These are phyloP conservation scores for Termitomyces sp. DNA, from an alignment of 768 basidiomycete species.

Conservation along the genomic window DNA sequence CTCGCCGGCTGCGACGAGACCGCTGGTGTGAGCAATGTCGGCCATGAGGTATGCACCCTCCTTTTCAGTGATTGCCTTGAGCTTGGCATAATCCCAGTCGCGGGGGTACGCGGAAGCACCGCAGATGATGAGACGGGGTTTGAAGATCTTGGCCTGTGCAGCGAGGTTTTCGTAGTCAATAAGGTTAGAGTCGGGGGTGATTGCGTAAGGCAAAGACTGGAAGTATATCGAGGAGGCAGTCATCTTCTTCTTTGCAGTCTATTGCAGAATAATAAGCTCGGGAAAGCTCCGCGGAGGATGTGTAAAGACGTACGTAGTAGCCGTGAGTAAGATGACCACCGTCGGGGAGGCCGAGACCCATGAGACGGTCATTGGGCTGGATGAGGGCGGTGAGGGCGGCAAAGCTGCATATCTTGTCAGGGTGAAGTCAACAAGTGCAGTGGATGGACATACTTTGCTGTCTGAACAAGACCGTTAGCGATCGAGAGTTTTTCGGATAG, in stretches of 20 bases:
- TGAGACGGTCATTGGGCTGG: constrained; percentile 95
- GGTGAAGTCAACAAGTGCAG: background rate
- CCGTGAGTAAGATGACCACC: constrained; percentile 98
- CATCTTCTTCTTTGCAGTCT: constrained; percentile 99
- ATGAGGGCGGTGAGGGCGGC: constrained; percentile 94
- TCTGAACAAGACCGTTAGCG: constrained; percentile 34
- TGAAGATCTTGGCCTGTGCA: constrained; percentile 89
- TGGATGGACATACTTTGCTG: constrained; percentile 68
- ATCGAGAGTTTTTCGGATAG: background rate
- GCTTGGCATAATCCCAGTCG: constrained; percentile 90
- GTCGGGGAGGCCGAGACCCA: constrained; percentile 98
- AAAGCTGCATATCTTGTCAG: constrained; percentile 52
- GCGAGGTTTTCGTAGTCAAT: constrained; percentile 84
- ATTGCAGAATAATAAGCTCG: constrained; percentile 2
- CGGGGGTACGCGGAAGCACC: constrained; percentile 98
- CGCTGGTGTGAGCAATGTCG: constrained; percentile 97
- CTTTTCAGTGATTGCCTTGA: constrained; percentile 77
- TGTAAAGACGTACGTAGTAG: constrained; percentile 65
- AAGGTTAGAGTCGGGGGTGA: constrained; percentile 77
- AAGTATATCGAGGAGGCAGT: constrained; percentile 99
- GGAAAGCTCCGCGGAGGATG: constrained; percentile 4
- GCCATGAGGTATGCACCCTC: constrained; percentile 93
- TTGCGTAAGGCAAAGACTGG: constrained; percentile 93
- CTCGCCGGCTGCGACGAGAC: constrained; percentile 89
- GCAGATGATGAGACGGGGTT: constrained; percentile 92